Evolutionary conservation across 495 filamentous ascomycete genomes (phyloP), one percentile per base, ranked within the genome.

Genomic region (Antarctomyces pellizariae): DNA sequence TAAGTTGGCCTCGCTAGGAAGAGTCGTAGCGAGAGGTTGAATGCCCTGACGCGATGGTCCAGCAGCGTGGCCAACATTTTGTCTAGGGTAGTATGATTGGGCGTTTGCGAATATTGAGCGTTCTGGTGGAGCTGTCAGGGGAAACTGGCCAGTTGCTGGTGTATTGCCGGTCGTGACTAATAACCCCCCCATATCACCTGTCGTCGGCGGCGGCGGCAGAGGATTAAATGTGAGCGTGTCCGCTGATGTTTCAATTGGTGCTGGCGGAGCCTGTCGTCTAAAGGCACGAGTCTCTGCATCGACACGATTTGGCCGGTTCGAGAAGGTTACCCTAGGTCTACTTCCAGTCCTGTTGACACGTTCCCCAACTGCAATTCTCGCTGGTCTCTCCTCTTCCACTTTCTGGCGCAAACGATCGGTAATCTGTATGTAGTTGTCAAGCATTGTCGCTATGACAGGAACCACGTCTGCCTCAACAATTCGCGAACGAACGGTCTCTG

Each of bases 381-480:
- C 44, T 49, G 25, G 48, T 36, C 68, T 69, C 22, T 59, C 59
- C 27, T 66, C 57, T 36, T 92, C 79, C 16, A 70, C 71, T 49
- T 75, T 80, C 34, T 83, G 75, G 28, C 79, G 73, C 33, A 74
- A 73, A 42, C 76, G 79, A 36, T 95, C 86, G 30, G 92, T 66
- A 31, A 93, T 80, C 46, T 86, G 76, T 53, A 92, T 79, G 53
- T 97, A 95, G 43, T 95, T 95, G 53, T 92, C 79, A 33, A 97
- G 69, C 27, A 97, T 92, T n/a, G 86, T 95, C 19, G 86, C 86
- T 39, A 95, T 92, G 31, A 97, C 89, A 7, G 86, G 86, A 1
- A 97, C 86, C 75, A 97, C 91, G 44, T 97, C 86, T 35, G 86
- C 86, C 53, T 97, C 86, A 13, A 97, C 86, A 0, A 97, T 84